A percentile compares a stretch with the other conserved stretches of the same genome.
Conservation (phyloP, 371 early-diverging fungal species). For the Zychaea mexicana region DNA sequence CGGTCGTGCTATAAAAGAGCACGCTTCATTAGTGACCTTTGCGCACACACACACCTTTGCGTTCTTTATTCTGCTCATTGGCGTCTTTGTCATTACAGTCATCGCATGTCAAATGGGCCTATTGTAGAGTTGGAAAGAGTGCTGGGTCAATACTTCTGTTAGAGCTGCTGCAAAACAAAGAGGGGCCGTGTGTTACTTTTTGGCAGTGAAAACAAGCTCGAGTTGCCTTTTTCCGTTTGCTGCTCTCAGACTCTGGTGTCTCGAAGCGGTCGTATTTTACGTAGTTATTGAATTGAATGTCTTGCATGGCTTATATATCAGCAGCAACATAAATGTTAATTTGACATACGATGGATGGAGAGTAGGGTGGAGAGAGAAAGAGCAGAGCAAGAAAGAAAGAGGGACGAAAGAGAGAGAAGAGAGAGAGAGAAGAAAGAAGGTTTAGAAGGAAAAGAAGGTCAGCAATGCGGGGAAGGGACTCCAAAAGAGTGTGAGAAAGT, state of each 20-base stretch:
- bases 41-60: too few species aligned
- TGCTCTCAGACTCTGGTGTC: conserved; percentile 17
- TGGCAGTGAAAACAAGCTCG: conserved; percentile 57
- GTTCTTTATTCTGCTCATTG: too few species aligned
- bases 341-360: neutral
- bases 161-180: neutral
- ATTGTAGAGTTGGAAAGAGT: too few species aligned
- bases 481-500: neutral
- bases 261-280: conserved; percentile 18
- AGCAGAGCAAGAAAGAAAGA: neutral
- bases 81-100: conserved; percentile 44
- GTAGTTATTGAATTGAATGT: conserved; percentile 23
- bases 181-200: conserved; percentile 34
- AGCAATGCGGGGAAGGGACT: neutral
- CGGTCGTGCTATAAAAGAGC: conserved; percentile 62
- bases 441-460: neutral
- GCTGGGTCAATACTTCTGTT: too few species aligned
- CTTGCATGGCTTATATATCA: conserved; percentile 11
- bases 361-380: neutral
- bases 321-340: neutral
- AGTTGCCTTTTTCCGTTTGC: conserved; percentile 30
- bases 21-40: neutral
- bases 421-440: neutral
- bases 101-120: conserved; percentile 67
- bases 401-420: neutral